A percentile compares a stretch with the other conserved stretches of the same genome.
Conservation (phyloP, 805 yeast species). For the Nakazawaea laoshanensis region DNA sequence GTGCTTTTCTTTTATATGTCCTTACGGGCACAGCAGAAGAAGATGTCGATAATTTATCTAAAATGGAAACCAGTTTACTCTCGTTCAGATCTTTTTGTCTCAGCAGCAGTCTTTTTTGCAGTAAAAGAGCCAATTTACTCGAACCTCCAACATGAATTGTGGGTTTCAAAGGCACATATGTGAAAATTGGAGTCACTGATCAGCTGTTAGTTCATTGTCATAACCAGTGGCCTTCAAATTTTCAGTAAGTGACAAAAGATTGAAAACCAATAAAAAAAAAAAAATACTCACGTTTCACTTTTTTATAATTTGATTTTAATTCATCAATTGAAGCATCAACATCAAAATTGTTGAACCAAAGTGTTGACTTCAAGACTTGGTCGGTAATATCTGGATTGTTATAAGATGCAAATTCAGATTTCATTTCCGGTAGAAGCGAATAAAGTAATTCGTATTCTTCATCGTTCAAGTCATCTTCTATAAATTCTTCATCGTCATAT, state of each 20-base stretch:
- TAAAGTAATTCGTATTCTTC: constrained; percentile 35
- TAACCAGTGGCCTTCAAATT: too few relatives aligned
- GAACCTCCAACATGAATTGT: constrained; percentile 9
- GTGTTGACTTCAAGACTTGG: constrained; percentile 42
- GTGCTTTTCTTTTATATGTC: not conserved
- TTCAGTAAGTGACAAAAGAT: too few relatives aligned
- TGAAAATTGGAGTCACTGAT: too few relatives aligned
- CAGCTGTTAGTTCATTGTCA: too few relatives aligned
- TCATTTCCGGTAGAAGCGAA: constrained; percentile 33
- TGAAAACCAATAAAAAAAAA: too few relatives aligned
- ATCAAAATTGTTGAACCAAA: constrained; percentile 53
- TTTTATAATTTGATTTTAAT: constrained; percentile 25
- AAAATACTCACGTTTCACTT: too few relatives aligned
- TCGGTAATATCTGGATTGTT: constrained; percentile 36
- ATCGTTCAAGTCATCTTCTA: constrained; percentile 30
- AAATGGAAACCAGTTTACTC: constrained; percentile 5
- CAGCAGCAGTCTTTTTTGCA: constrained; percentile 26
- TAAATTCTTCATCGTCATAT: constrained; percentile 24
- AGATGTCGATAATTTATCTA: constrained; percentile 7
- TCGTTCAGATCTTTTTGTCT: constrained; percentile 1
- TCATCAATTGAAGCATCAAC: constrained; percentile 43
- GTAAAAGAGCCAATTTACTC: constrained; percentile 40
- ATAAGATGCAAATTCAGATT: constrained; percentile 26
- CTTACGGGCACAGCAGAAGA: not conserved
- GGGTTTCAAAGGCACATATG: too few relatives aligned